These are phyloP conservation scores for Sapria himalayana DNA, from an alignment of 345 rosid species.

Conservation along the genomic window DNA sequence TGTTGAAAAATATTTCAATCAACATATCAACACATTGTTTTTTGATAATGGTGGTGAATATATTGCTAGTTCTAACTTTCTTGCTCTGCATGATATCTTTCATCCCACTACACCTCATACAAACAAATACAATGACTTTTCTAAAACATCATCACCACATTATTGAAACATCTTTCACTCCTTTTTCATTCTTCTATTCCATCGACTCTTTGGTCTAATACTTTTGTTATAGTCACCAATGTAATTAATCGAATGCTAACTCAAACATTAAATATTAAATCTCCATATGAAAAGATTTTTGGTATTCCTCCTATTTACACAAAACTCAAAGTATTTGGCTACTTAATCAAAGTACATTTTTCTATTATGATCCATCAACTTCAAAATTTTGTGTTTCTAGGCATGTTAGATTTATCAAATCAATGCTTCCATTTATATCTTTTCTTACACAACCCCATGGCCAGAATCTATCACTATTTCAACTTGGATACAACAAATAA, in stretches of 20 bases:
- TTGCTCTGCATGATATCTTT: background rate
- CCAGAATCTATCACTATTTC: too few relatives aligned
- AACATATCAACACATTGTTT: background rate
- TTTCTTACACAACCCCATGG: too few relatives aligned
- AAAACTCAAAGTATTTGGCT: too few relatives aligned
- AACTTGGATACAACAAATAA: too few relatives aligned
- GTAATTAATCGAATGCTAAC: constrained; percentile 3
- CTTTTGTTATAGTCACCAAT: background rate
- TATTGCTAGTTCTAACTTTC: background rate
- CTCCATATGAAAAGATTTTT: too few relatives aligned
- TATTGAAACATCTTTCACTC: background rate
- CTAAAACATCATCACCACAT: constrained; percentile 2
- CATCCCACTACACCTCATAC: constrained; percentile 5
- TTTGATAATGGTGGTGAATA: constrained; percentile 4
- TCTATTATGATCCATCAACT: too few relatives aligned
- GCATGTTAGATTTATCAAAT: too few relatives aligned
- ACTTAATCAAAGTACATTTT: too few relatives aligned
- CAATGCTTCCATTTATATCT: too few relatives aligned
- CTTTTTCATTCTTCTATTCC: background rate
- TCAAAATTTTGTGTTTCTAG: too few relatives aligned
- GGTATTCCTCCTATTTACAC: too few relatives aligned
- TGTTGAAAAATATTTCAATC: background rate
- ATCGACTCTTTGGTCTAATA: background rate
- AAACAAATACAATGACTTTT: background rate
- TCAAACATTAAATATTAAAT: too few relatives aligned